Base-by-base conservation (phyloP, 2,329 filamentous ascomycete species). In the Gyromitra esculenta region DNA sequence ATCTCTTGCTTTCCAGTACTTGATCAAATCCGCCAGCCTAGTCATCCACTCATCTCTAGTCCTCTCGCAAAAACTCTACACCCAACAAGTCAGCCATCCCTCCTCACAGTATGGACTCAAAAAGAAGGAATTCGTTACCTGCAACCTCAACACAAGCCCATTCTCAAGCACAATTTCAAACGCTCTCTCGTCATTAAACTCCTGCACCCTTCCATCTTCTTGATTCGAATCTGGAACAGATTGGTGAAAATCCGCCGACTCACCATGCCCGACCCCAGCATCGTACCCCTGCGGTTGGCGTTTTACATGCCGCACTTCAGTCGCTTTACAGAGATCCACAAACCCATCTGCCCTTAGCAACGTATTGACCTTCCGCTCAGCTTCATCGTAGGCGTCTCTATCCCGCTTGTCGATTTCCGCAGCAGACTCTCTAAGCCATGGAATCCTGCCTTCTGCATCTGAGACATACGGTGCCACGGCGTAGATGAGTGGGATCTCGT, bases 151-250 rank as follows among this genome's bases (percentile, higher is more conserved):
- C 52, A 90, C 84, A 6, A 91, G 85, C 0, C 87, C 87, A 81
- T 91, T 91, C 62, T 86, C 85, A 79, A 91, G 84, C 8, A 88
- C 83, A 31, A 91, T 83, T 81, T 91, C 90, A 79, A 91, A 89
- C 0, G 87, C 87, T 6, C 87, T 86, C 39, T 88, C 86, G 45
- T 89, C 85, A 76, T 89, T 87, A 65, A 89, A 84, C 37, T 87
- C 84, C 8, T 82, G 84, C 0, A 86, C 88, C 13, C 84, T 82
- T 39, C 88, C 88, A 80, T 89, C 88, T 52, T 89, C 87, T 7
- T 81, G 82, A 35, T 81, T 81, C 7, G 84, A 84, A 78, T 87
- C 86, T 11, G 76, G 75, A 6, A 75, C 67, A 45, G 79, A 62
- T 39, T 65, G 72, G 31, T 78, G 79, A 68, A 78, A 78, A 54